Evolutionary conservation across 495 filamentous ascomycete species (phyloP).

Genomic region (Rusavskia elegans): DNA sequence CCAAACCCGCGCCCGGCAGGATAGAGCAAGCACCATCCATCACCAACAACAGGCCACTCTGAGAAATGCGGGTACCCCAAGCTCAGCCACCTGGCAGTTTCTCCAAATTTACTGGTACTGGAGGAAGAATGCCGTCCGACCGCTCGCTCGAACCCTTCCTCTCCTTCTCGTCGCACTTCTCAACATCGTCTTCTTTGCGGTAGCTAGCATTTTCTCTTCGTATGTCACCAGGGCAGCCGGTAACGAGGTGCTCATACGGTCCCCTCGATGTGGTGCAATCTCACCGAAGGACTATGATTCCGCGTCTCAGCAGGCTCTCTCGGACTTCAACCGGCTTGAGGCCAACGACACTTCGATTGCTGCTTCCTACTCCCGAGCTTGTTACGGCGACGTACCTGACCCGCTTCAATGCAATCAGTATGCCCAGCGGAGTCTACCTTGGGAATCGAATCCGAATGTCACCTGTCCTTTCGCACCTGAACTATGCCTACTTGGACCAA

Average conservation of each 20-base stretch:
- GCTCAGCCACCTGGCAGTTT: slow-evolving; percentile 14
- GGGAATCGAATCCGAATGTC: slow-evolving; percentile 11
- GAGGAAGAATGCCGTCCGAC: slow-evolving; percentile 13
- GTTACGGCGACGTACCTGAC: slow-evolving; percentile 11
- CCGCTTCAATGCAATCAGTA: slow-evolving; percentile 11
- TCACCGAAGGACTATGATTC: not conserved
- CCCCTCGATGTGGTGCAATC: slow-evolving; percentile 15
- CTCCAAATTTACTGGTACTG: slow-evolving; percentile 15
- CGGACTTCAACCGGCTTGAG: not conserved
- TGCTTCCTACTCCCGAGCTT: slow-evolving; percentile 15
- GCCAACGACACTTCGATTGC: slow-evolving; percentile 16
- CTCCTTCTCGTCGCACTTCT: slow-evolving; percentile 17
- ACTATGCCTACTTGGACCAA: slow-evolving; percentile 9
- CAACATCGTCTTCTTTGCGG: slow-evolving; percentile 15
- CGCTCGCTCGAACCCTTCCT: slow-evolving; percentile 15
- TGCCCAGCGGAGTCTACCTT: slow-evolving; percentile 9
- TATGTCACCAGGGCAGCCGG: slow-evolving; percentile 18
- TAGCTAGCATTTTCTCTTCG: slow-evolving; percentile 21
- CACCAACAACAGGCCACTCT: slow-evolving; percentile 24
- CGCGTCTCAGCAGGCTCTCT: not conserved
- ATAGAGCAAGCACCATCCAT: slow-evolving; percentile 12
- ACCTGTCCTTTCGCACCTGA: slow-evolving; percentile 17
- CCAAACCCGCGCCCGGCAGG: slow-evolving; percentile 12
- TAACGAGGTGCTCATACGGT: slow-evolving; percentile 15
- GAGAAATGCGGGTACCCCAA: slow-evolving; percentile 16